Conservation (phyloP, 2,329 filamentous ascomycete species). For the Coniella lustricola region DNA sequence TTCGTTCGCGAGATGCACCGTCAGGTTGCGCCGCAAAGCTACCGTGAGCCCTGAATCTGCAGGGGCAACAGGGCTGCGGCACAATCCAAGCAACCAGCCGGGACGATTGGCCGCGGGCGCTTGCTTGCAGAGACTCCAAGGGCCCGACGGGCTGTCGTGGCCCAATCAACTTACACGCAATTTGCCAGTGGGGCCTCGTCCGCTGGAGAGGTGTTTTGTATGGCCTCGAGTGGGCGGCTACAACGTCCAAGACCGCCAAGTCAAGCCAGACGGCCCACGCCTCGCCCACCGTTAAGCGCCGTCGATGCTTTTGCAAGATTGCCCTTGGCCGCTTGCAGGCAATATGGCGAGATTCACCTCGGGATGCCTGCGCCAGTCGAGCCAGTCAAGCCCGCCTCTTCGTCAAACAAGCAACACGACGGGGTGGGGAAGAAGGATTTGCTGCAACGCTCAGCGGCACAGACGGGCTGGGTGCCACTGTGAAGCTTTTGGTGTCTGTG, state of each 20-base stretch:
- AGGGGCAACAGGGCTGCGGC: constrained; percentile 9
- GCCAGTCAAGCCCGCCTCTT: constrained; percentile 10
- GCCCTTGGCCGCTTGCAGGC: constrained; percentile 1
- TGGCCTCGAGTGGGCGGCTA: not conserved
- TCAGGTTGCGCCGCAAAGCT: not conserved
- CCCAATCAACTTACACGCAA: constrained; percentile 15
- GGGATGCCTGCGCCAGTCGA: constrained; percentile 14
- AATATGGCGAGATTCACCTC: constrained; percentile 14
- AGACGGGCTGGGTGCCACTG: no score
- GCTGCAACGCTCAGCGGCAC: constrained; percentile 3
- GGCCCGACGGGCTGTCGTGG: not conserved
- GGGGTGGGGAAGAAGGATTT: not conserved
- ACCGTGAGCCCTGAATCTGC: constrained; percentile 3
- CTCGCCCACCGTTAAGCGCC: constrained; percentile 12
- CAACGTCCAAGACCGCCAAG: not conserved
- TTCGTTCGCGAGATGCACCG: not conserved
- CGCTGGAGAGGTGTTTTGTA: not conserved
- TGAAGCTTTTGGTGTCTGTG: no score
- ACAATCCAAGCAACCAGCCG: not conserved
- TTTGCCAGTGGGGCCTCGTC: not conserved
- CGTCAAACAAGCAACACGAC: constrained; percentile 7
- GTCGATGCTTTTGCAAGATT: constrained; percentile 2
- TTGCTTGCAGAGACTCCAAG: constrained; percentile 8
- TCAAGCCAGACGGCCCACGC: not conserved
- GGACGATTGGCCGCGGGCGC: constrained; percentile 12